Conservation (phyloP, 306 rosid genomes). For the Vicia villosa region DNA sequence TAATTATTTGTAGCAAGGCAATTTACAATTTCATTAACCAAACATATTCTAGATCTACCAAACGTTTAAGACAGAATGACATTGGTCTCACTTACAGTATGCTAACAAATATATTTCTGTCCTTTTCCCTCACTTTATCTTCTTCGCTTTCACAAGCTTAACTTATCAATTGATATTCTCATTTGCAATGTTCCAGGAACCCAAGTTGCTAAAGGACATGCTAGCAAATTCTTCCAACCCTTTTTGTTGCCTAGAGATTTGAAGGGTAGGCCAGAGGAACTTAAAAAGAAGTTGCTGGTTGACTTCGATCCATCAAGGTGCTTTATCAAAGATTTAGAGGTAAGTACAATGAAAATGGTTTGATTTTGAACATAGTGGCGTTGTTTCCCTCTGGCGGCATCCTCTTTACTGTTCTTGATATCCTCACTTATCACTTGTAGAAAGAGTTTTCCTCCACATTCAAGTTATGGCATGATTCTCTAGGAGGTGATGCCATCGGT, state of each 20-base stretch:
- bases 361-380: background rate
- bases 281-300: slow-evolving; percentile 68
- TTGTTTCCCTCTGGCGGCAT: background rate
- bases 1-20: slow-evolving; percentile 5
- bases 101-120: background rate
- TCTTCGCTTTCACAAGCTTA: slow-evolving; percentile 17
- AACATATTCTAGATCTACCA: background rate
- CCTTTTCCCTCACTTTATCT: slow-evolving; percentile 8
- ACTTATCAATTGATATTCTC: slow-evolving; percentile 24
- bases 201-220: slow-evolving; percentile 63
- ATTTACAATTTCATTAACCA: slow-evolving; percentile 17
- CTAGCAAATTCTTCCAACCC: slow-evolving; percentile 73
- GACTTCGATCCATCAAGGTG: slow-evolving; percentile 83
- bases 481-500: slow-evolving; percentile 95
- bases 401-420: slow-evolving; percentile 27
- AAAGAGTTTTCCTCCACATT: slow-evolving; percentile 62
- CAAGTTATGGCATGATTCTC: slow-evolving; percentile 87
- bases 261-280: slow-evolving; percentile 60
- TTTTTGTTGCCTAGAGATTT: slow-evolving; percentile 68
- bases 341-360: slow-evolving; percentile 40
- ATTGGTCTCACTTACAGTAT: slow-evolving; percentile 5
- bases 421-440: slow-evolving; percentile 45
- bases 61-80: background rate
- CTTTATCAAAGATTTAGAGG: slow-evolving; percentile 78
- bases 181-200: slow-evolving; percentile 52